Evolutionary conservation across 164 flowering plant species (phyloP), one percentile per base, ranked within the genome.

Genomic region (Tinospora cordifolia): DNA sequence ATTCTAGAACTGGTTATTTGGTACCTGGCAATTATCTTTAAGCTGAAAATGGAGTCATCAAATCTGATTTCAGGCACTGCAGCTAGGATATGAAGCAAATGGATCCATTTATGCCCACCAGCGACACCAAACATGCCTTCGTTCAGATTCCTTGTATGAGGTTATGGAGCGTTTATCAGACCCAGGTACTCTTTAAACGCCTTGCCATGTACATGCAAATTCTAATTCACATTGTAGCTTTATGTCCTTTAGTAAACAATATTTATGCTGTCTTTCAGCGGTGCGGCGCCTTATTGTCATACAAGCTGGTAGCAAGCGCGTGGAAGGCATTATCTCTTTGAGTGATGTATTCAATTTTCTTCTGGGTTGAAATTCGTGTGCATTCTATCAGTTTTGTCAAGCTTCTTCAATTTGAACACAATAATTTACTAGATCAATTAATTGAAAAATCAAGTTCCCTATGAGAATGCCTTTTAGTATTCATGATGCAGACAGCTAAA

Each of bases 321-420:
- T 87, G 49, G 88, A 87, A 77, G 91, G 91, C 49, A 82, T 87
- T 67, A 79, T 83, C 69, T 82, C 88, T 54, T 60, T 83, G 68
- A 76, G 83, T 49, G 88, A 81, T 64, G 69, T 79, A 59, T 84
- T 80, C 73, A 76, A 72, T 63, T 84, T 82, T 72, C 71, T 81
- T 75, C 78, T 83, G 21, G 77, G 79, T 21, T 84, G 63, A 73
- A 68, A 8, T 27, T 66, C 15, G 24, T 73, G 76, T 70, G 58
- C 67, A 69, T 76, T 68, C 67, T 22, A 27, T 57, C 40, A 70
- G 69, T 60, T 75, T 72, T 75, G 67, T 75, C 30, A 51, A 72
- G 70, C 65, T 75, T 75, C 62, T 51, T 70, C 58, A 46, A 73
- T 75, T 67, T 21, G 27, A 76, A 67, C 65, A 51, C 71, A 68